Evolutionary conservation across 169 alveolate genomes (phyloP), one percentile per base, ranked within the genome.

Genomic region (Plasmodium knowlesi): DNA sequence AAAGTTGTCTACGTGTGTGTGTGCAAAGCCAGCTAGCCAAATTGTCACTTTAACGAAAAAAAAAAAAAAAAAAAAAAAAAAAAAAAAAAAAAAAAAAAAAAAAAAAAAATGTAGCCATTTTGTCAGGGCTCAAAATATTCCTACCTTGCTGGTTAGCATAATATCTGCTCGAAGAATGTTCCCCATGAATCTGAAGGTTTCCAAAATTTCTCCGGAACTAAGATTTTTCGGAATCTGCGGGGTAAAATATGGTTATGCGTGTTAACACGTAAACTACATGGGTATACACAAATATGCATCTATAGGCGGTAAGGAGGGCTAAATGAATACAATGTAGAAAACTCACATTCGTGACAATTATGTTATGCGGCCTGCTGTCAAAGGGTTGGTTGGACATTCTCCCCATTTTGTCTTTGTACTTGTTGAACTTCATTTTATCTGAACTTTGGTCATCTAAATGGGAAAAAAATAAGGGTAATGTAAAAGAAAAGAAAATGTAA

Each of bases 71-170:
- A 83, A 67, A 71, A 83, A 83, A 83, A 6, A 70, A 41, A 73
- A 19, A 70, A 83, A 19, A 71, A 70, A 70, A 83, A 19, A 71
- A 70, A 83, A 19, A 25, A 67, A 83, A 67, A 71, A 83, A 67
- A 71, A 83, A 83, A 83, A 6, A 70, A 41, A 73, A 19, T 41
- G 73, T 41, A 41, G 72, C 84, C 37, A 67, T 67, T 67, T 67
- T 0, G 37, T 67, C 5, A 19, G 0, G 12, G 76, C 37, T 67
- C 30, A 19, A 67, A 67, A 19, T 25, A 8, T 67, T 22, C 76
- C 41, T 86, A 86, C 93, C 85, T 74, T 86, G 93, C 93, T 86
- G 39, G 93, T 86, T 53, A 86, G 12, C 93, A 86, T 86, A 53
- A 86, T 86, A 22, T 78, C 93, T 0, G 93, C 93, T 76, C 93